Evolutionary conservation across 768 basidiomycete species (phyloP).

Genomic region (Lactarius tabidus): DNA sequence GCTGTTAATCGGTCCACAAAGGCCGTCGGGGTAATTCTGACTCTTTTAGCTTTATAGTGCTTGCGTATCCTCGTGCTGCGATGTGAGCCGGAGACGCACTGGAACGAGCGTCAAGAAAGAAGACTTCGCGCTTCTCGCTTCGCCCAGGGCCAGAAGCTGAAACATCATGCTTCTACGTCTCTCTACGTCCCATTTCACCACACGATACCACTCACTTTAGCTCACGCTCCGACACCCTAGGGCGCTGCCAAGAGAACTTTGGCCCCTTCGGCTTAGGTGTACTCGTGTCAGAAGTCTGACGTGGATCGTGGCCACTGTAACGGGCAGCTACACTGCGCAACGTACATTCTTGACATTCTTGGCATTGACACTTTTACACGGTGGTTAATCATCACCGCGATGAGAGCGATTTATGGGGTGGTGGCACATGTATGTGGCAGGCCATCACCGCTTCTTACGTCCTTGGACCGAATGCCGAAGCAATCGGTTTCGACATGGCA

Average conservation of each 20-base stretch:
- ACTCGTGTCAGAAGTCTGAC: no score
- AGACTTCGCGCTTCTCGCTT: background rate
- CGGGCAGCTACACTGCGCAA: no score
- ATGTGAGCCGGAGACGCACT: background rate
- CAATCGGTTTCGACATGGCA: background rate
- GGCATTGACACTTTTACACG: background rate
- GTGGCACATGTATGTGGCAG: background rate
- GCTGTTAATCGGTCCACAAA: background rate
- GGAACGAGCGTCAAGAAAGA: background rate
- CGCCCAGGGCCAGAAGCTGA: background rate
- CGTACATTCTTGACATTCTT: no score
- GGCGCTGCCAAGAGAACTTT: background rate
- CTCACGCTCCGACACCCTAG: background rate
- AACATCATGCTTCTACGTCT: background rate
- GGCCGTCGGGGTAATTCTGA: background rate
- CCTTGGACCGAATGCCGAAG: background rate
- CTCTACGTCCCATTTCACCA: background rate
- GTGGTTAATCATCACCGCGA: background rate
- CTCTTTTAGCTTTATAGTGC: no score
- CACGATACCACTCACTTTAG: background rate
- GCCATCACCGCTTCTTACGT: background rate
- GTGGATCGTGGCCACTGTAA: background rate
- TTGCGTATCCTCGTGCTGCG: background rate
- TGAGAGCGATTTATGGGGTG: background rate
- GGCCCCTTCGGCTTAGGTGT: background rate